phyloP scores from a whole-genome alignment of 352 stramenopile species.

The Thraustochytrium sp. region DNA sequence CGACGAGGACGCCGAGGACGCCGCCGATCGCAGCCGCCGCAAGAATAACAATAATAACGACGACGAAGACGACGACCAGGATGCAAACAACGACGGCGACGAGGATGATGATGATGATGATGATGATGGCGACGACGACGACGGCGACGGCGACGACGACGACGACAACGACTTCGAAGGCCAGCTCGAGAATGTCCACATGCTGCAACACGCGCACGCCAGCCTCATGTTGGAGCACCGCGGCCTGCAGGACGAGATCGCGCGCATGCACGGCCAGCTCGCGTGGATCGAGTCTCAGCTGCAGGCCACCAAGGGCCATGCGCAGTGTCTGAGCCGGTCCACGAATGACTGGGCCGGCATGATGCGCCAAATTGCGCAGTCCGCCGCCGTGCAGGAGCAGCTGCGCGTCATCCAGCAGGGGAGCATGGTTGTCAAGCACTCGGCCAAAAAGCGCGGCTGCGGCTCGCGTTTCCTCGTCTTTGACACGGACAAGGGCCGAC shows the following conservation, averaged over 20 bases:
- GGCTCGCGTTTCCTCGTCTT: conserved; percentile 7
- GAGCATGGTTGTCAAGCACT: conserved; percentile 37
- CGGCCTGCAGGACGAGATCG: conserved; percentile 24
- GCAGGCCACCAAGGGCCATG: conserved; percentile 36
- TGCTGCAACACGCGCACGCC: background rate
- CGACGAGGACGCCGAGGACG: background rate
- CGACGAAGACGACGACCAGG: background rate
- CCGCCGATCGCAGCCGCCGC: too few species aligned
- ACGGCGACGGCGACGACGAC: background rate
- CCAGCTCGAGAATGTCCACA: background rate
- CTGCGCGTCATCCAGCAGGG: conserved; percentile 15
- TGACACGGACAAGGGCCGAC: background rate
- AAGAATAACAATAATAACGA: too few species aligned
- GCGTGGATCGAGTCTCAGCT: conserved; percentile 33
- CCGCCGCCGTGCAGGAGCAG: conserved; percentile 13
- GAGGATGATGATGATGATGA: too few species aligned
- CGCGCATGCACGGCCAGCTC: conserved; percentile 19
- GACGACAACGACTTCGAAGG: background rate
- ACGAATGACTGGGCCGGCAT: conserved; percentile 36
- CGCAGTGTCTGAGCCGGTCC: conserved; percentile 16
- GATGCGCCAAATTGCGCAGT: conserved; percentile 25
- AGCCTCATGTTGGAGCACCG: conserved; percentile 1
- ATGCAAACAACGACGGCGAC: background rate
- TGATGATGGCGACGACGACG: background rate
- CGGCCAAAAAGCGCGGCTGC: conserved; percentile 27